These are phyloP conservation scores for Penicillium palitans DNA, from an alignment of 2,329 filamentous ascomycete species.

Conservation along the genomic window DNA sequence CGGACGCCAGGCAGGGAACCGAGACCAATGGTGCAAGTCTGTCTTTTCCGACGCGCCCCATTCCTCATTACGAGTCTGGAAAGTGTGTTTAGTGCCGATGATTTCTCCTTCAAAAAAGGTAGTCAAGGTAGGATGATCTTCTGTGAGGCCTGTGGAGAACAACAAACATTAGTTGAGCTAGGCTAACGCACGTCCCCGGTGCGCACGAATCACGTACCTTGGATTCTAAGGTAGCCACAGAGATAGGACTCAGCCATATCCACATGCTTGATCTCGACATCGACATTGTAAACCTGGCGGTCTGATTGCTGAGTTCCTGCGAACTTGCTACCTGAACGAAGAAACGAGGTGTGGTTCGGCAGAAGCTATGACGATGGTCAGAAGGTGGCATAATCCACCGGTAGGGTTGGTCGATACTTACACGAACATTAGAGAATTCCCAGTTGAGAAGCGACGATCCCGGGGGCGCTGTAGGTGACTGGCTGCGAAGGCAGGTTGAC, in stretches of 20 bases:
- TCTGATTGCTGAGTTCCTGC: slow-evolving; percentile 91
- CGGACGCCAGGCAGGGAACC: slow-evolving; percentile 83
- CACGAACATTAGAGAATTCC: slow-evolving; percentile 57
- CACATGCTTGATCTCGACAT: slow-evolving; percentile 95
- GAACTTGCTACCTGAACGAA: slow-evolving; percentile 86
- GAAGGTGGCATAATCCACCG: slow-evolving; percentile 8
- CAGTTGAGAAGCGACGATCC: slow-evolving; percentile 52
- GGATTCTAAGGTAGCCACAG: slow-evolving; percentile 91
- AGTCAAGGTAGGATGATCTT: slow-evolving; percentile 94
- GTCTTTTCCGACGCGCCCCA: slow-evolving; percentile 94
- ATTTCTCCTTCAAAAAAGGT: slow-evolving; percentile 99
- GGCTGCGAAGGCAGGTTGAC: slow-evolving; percentile 31
- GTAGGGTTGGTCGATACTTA: slow-evolving; percentile 39
- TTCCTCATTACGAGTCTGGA: slow-evolving; percentile 80
- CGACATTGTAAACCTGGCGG: slow-evolving; percentile 87
- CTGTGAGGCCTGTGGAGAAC: slow-evolving; percentile 69
- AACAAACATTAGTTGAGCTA: slow-evolving; percentile 11
- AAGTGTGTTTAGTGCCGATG: slow-evolving; percentile 92
- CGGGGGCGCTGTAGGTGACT: slow-evolving; percentile 35
- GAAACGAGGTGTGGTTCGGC: slow-evolving; percentile 76
- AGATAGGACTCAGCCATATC: slow-evolving; percentile 92
- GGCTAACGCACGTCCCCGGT: neutral
- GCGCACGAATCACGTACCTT: slow-evolving; percentile 60
- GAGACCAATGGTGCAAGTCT: slow-evolving; percentile 88
- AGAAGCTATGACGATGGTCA: slow-evolving; percentile 57